A percentile compares a stretch with the other conserved stretches of the same genome.
These are phyloP conservation scores for Lunasporangiospora selenospora DNA, from an alignment of 192 early-diverging fungal genomes.

Conservation along the genomic window DNA sequence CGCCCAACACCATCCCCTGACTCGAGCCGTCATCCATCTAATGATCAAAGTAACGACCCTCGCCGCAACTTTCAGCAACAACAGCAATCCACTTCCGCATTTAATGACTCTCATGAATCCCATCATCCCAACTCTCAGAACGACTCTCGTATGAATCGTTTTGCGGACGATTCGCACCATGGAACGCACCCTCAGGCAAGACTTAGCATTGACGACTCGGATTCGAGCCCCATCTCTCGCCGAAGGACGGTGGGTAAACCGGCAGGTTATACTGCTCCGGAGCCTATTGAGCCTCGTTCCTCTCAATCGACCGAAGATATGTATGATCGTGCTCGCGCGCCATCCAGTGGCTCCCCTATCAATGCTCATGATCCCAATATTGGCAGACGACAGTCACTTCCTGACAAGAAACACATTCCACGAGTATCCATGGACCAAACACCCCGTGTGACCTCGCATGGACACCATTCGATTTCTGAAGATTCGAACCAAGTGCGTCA, in stretches of 20 bases:
- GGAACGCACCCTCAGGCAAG: conserved; percentile 16
- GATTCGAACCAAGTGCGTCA: too few species aligned
- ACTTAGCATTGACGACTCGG: conserved; percentile 18
- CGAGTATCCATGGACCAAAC: too few species aligned
- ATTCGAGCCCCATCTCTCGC: conserved; percentile 5
- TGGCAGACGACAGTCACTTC: too few species aligned
- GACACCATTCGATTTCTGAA: too few species aligned
- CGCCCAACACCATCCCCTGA: conserved; percentile 30
- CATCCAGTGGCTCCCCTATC: too few species aligned
- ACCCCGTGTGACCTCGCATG: too few species aligned
- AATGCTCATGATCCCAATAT: too few species aligned
- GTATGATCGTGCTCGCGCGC: too few species aligned
- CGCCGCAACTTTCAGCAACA: conserved; percentile 2
- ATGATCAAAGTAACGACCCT: conserved; percentile 17
- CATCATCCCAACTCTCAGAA: conserved; percentile 6
- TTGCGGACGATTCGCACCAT: conserved; percentile 13
- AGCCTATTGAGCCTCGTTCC: conserved; percentile 8
- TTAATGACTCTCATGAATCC: not conserved
- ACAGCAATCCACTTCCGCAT: not conserved
- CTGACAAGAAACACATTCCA: too few species aligned
- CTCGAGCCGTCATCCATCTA: conserved; percentile 17
- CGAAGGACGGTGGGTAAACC: conserved; percentile 25
- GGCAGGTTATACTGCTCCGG: not conserved
- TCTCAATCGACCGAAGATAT: conserved; percentile 38
- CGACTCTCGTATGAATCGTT: not conserved